A percentile compares a stretch with the other conserved stretches of the same genome.
Conservation (phyloP, 257 asterid genomes). For the Schizonepeta tenuifolia region DNA sequence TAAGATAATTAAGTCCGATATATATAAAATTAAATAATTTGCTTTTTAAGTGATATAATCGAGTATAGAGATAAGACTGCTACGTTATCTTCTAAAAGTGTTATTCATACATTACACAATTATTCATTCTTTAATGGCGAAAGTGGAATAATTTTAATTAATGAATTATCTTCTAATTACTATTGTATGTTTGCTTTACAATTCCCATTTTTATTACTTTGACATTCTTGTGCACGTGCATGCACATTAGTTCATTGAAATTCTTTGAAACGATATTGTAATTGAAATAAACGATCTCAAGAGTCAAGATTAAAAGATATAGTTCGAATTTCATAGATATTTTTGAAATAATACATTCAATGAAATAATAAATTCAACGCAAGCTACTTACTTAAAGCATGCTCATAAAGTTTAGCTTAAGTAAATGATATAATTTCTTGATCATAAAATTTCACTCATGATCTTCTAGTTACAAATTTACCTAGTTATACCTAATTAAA, state of each 20-base stretch:
- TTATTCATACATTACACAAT: background rate
- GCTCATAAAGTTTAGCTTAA: no score
- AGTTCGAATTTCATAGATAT: no score
- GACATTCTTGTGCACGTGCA: slow-evolving; percentile 35
- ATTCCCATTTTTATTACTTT: slow-evolving; percentile 28
- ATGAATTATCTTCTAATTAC: slow-evolving; percentile 11
- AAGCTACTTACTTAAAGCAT: no score
- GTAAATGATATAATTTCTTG: no score
- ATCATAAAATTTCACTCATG: no score
- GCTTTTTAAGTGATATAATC: slow-evolving; percentile 5
- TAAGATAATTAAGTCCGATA: background rate
- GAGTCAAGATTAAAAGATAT: no score
- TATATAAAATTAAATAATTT: background rate
- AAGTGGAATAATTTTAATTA: slow-evolving; percentile 25
- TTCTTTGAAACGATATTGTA: background rate
- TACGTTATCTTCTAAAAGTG: slow-evolving; percentile 8
- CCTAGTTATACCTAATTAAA: background rate
- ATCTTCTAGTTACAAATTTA: no score
- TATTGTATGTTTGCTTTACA: slow-evolving; percentile 28
- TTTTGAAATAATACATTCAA: no score
- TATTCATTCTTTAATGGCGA: background rate
- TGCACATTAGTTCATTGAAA: slow-evolving; percentile 28
- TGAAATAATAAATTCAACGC: no score
- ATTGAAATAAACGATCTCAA: no score
- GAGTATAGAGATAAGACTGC: slow-evolving; percentile 26